Percentiles rank a stretch among this genome's conserved stretches.
Conservation (phyloP, 495 filamentous ascomycete species). For the Penicillium subrubescens region DNA sequence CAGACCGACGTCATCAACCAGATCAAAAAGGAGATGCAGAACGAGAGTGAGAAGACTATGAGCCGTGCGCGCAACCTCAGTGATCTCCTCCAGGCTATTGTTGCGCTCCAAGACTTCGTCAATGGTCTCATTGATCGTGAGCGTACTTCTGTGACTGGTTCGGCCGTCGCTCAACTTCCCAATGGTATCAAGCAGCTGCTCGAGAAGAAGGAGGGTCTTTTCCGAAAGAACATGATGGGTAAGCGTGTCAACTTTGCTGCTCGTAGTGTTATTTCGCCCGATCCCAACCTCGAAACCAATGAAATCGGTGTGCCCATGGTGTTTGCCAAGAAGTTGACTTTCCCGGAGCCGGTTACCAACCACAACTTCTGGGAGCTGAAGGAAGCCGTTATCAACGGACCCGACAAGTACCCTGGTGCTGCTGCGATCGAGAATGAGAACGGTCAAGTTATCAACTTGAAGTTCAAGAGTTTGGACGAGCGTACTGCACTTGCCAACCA, state of each 20-base stretch:
- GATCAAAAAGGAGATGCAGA: conserved; percentile 72
- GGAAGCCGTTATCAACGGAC: conserved; percentile 93
- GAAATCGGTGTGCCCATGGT: conserved; percentile 98
- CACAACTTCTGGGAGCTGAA: conserved; percentile 96
- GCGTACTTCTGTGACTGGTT: conserved; percentile 75
- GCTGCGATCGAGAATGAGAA: conserved; percentile 93
- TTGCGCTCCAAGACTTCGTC: conserved; percentile 82
- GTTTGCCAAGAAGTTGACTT: conserved; percentile 94
- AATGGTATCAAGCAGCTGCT: conserved; percentile 93
- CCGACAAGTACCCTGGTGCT: conserved; percentile 92
- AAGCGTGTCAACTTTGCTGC: conserved; percentile 99
- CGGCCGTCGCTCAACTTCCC: conserved; percentile 48
- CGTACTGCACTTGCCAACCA: conserved; percentile 86
- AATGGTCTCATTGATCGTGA: conserved; percentile 89
- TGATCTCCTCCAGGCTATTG: conserved; percentile 71
- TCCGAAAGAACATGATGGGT: conserved; percentile 99
- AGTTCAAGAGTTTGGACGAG: conserved; percentile 82
- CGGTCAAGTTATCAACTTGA: conserved; percentile 85
- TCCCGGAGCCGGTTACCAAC: conserved; percentile 94
- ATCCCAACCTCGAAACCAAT: conserved; percentile 97
- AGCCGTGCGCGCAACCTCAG: conserved; percentile 53
- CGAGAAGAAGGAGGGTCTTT: conserved; percentile 98
- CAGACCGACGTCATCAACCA: conserved; percentile 69
- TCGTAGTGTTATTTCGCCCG: conserved; percentile 95
- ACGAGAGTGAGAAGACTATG: conserved; percentile 41